These are phyloP conservation scores for Sclerotinia borealis DNA, from an alignment of 2,329 filamentous ascomycete genomes.

Conservation along the genomic window DNA sequence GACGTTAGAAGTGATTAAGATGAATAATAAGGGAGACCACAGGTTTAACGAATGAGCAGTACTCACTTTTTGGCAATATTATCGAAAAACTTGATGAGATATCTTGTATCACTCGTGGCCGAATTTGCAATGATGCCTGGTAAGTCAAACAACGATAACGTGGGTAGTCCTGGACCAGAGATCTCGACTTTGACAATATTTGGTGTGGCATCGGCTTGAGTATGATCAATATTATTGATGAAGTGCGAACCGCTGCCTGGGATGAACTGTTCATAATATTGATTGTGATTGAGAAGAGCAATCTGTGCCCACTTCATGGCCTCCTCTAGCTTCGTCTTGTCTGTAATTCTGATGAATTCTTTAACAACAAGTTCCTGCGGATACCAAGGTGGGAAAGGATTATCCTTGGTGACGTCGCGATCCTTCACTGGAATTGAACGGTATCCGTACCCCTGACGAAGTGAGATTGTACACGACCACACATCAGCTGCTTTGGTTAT, in stretches of 20 bases:
- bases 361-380: conserved; percentile 38
- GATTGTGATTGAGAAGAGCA: conserved; percentile 65
- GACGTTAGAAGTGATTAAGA: not conserved
- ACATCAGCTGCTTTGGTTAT: conserved; percentile 49
- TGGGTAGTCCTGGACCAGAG: conserved; percentile 61
- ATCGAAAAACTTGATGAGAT: conserved; percentile 62
- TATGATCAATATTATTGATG: conserved; percentile 29
- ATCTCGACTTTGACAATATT: conserved; percentile 77
- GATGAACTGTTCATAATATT: conserved; percentile 41
- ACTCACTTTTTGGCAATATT: conserved; percentile 53
- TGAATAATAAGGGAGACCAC: not conserved
- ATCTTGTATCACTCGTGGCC: conserved; percentile 56
- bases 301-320: conserved; percentile 69
- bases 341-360: conserved; percentile 58
- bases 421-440: conserved; percentile 18
- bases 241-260: conserved; percentile 25
- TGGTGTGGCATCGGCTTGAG: conserved; percentile 66
- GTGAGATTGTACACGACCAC: conserved; percentile 63
- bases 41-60: not conserved
- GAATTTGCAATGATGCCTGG: conserved; percentile 75
- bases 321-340: conserved; percentile 58
- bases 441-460: conserved; percentile 61
- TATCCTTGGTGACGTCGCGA: conserved; percentile 19
- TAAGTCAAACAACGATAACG: conserved; percentile 78
- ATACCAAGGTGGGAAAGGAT: conserved; percentile 61